phyloP scores from a whole-genome alignment of 495 filamentous ascomycete genomes.

The Podospora appendiculata region DNA sequence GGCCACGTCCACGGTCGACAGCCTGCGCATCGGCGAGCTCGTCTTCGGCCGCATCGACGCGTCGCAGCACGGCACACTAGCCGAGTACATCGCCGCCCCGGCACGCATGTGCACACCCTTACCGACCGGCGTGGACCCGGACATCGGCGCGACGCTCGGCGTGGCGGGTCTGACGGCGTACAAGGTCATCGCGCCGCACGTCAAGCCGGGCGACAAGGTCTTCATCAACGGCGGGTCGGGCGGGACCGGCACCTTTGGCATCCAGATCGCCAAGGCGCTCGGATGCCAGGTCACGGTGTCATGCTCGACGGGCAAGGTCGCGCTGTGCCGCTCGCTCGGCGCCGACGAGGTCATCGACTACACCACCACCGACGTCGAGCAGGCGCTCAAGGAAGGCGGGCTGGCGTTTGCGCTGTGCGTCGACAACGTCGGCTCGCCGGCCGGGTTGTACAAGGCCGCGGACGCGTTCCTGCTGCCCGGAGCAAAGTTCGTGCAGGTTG shows the following conservation, averaged over 20 bases:
- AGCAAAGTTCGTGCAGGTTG: slow-evolving; percentile 53
- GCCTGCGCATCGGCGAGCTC: slow-evolving; percentile 40
- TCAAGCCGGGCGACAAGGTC: slow-evolving; percentile 46
- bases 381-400: slow-evolving; percentile 39
- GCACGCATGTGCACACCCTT: slow-evolving; percentile 24
- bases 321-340: slow-evolving; percentile 50
- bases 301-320: slow-evolving; percentile 52
- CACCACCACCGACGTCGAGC: slow-evolving; percentile 40
- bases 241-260: slow-evolving; percentile 52
- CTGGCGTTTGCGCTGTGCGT: slow-evolving; percentile 48
- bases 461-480: slow-evolving; percentile 47
- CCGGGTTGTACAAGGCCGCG: slow-evolving; percentile 45
- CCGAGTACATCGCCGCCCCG: slow-evolving; percentile 41
- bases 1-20: slow-evolving; percentile 23
- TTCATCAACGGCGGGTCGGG: slow-evolving; percentile 65
- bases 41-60: slow-evolving; percentile 48
- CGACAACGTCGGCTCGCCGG: slow-evolving; percentile 52
- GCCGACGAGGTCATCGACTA: slow-evolving; percentile 69
- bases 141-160: slow-evolving; percentile 46
- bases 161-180: slow-evolving; percentile 53
- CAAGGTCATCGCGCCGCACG: slow-evolving; percentile 48
- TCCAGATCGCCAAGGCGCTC: slow-evolving; percentile 60
- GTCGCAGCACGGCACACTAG: slow-evolving; percentile 42
- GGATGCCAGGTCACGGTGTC: slow-evolving; percentile 55
- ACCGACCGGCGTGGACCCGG: slow-evolving; percentile 39